Evolutionary conservation across 2,329 filamentous ascomycete species (phyloP), one percentile per base, ranked within the genome.

Genomic region (Botrytis tulipae): DNA sequence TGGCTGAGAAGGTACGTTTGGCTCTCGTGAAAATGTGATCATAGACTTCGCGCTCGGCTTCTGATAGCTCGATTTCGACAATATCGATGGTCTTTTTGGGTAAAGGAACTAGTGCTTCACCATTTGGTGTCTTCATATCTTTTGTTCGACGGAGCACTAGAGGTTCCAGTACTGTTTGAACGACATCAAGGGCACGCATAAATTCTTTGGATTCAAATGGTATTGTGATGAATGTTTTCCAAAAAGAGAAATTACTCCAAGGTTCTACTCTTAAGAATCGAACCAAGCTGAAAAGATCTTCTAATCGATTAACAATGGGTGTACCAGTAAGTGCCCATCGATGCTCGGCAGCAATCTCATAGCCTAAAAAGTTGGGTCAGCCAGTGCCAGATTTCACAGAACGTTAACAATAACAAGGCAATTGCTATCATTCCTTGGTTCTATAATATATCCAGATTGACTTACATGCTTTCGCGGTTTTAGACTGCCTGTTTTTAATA

Each of bases 161-260:
- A 12, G 96, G 96, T 80, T 99, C 96, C 8, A 99, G 84, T 0
- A 99, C 95, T 0, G 95, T 99, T 81, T 99, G 96, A 2, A 99
- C 96, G 2, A 99, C 96, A 80, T 98, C 96, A 12, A 99, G 86
- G 0, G 96, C 96, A 7, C 95, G 91, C 77, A 98, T 90, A 80
- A 97, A 98, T 76, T 99, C 93, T 77, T 96, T 96, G 0, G 94
- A 95, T 82, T 99, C 96, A 76, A 99, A 99, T 0, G 96, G 96
- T 1, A 97, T 91, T 0, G 96, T 99, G 80, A 99, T 98, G 81
- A 99, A 99, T 0, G 96, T 98, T 81, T 95, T 95, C 96, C 96
- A 99, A 83, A 97, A 99, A 0, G 95, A 97, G 82, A 99, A 99
- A 82, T 98, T 98, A 79, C 92, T 96, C 96, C 96, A 99, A 0